Conservation (phyloP, 225 moss, liverwort and hornwort species). For the Physcomitrellopsis africana region DNA sequence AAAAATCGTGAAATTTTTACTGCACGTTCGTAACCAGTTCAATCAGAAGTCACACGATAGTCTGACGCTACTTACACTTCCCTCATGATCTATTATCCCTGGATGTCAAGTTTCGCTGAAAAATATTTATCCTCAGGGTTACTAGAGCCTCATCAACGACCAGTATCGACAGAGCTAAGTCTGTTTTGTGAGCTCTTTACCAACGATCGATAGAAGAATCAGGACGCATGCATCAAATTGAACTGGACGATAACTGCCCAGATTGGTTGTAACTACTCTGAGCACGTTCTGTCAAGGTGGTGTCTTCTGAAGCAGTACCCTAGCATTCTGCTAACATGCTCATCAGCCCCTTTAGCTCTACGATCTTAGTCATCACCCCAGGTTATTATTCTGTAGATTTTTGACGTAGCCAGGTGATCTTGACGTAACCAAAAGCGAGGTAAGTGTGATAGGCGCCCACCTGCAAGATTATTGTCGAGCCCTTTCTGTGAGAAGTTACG, state of each 20-base stretch:
- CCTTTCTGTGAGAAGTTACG: neutral
- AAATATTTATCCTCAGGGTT: too few species aligned
- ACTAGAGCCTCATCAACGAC: too few species aligned
- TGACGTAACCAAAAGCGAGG: slow-evolving; percentile 82
- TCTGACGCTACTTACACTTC: neutral
- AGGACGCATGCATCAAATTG: slow-evolving; percentile 79
- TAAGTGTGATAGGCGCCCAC: slow-evolving; percentile 81
- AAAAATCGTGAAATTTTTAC: slow-evolving; percentile 92
- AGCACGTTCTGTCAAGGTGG: slow-evolving; percentile 90
- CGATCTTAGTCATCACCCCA: slow-evolving; percentile 81
- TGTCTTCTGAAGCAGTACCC: slow-evolving; percentile 90
- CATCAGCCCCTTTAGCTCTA: slow-evolving; percentile 83
- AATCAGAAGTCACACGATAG: neutral
- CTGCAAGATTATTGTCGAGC: slow-evolving; percentile 37
- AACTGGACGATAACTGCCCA: slow-evolving; percentile 92
- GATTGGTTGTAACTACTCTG: slow-evolving; percentile 90
- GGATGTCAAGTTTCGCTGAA: neutral
- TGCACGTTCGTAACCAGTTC: slow-evolving; percentile 31
- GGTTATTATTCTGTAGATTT: slow-evolving; percentile 34
- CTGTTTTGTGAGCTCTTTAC: slow-evolving; percentile 41
- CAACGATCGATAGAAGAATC: slow-evolving; percentile 73
- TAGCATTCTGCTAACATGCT: slow-evolving; percentile 88
- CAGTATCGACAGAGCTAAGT: neutral
- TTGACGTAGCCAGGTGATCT: slow-evolving; percentile 45
- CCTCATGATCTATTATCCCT: neutral